Percentiles rank a stretch among this genome's conserved stretches.
phyloP scores from a whole-genome alignment of 352 stramenopile species.

The Globisporangium splendens region DNA sequence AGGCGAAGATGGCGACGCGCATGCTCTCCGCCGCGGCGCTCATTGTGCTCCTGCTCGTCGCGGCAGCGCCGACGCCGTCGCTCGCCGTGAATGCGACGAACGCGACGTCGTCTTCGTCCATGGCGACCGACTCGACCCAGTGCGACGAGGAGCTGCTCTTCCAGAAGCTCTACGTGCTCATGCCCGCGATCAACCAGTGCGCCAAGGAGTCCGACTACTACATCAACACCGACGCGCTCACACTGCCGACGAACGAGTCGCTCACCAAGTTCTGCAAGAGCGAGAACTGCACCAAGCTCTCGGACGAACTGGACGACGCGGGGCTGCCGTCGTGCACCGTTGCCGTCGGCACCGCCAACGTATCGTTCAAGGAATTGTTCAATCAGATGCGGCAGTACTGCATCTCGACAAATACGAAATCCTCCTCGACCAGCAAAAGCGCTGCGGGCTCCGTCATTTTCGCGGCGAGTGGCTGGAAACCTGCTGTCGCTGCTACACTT shows the following conservation, averaged over 20 bases:
- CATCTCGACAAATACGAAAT: neutral
- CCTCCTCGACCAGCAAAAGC: neutral
- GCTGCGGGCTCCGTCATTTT: neutral
- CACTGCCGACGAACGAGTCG: conserved; percentile 17
- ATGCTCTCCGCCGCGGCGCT: conserved; percentile 5
- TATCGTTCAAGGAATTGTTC: conserved; percentile 35
- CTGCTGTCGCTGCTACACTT: neutral
- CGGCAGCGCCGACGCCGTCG: neutral
- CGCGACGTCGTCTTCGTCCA: conserved; percentile 4
- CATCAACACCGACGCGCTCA: conserved; percentile 22
- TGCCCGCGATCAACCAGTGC: conserved; percentile 45
- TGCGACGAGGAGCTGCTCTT: conserved; percentile 37
- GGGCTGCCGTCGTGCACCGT: conserved; percentile 32
- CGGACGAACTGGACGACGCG: conserved; percentile 32
- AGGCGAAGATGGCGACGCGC: neutral
- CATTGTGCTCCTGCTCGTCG: neutral
- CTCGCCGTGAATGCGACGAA: neutral
- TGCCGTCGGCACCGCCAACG: conserved; percentile 17
- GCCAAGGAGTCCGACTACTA: conserved; percentile 32
- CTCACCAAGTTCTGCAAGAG: conserved; percentile 33
- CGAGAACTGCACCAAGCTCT: conserved; percentile 30
- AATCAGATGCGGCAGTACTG: conserved; percentile 27
- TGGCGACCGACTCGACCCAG: conserved; percentile 7
- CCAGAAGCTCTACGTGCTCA: conserved; percentile 47
- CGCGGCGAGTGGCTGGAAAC: neutral